phyloP scores from a whole-genome alignment of 2,329 filamentous ascomycete genomes.

The Westerdykella aurantiaca region DNA sequence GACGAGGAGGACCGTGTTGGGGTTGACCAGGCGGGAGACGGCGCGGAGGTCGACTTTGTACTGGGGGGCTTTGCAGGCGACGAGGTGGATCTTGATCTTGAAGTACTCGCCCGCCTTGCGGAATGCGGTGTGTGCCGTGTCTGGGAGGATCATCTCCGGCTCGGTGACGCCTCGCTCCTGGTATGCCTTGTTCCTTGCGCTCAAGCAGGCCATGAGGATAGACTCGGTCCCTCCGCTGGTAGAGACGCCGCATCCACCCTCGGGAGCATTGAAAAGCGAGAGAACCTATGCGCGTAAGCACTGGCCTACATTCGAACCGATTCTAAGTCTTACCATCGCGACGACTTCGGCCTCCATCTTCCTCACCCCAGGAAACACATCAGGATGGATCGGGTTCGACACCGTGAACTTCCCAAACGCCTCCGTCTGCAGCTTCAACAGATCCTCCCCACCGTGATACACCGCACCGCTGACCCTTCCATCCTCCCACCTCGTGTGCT shows the following conservation, averaged over 20 bases:
- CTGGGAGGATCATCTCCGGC: conserved; percentile 95
- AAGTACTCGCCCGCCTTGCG: conserved; percentile 94
- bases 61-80: conserved; percentile 74
- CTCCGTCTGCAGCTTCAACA: conserved; percentile 81
- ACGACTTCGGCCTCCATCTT: conserved; percentile 99
- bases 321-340: conserved; percentile 65
- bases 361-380: conserved; percentile 93
- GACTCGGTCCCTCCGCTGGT: conserved; percentile 94
- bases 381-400: conserved; percentile 92
- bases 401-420: conserved; percentile 94
- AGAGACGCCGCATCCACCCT: conserved; percentile 78
- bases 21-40: conserved; percentile 81
- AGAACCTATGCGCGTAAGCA: conserved; percentile 46
- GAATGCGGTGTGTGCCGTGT: conserved; percentile 94
- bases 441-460: conserved; percentile 82
- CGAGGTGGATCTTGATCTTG: conserved; percentile 88
- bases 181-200: conserved; percentile 83
- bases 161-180: conserved; percentile 80
- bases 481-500: conserved; percentile 96
- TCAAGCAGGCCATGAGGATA: conserved; percentile 90
- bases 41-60: conserved; percentile 78
- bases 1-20: conserved; percentile 88
- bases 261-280: conserved; percentile 80
- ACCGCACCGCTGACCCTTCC: conserved; percentile 91
- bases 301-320: neutral